Evolutionary conservation across 139 green algal species (phyloP), one percentile per base, ranked within the genome.

Genomic region (Closterium sp.): DNA sequence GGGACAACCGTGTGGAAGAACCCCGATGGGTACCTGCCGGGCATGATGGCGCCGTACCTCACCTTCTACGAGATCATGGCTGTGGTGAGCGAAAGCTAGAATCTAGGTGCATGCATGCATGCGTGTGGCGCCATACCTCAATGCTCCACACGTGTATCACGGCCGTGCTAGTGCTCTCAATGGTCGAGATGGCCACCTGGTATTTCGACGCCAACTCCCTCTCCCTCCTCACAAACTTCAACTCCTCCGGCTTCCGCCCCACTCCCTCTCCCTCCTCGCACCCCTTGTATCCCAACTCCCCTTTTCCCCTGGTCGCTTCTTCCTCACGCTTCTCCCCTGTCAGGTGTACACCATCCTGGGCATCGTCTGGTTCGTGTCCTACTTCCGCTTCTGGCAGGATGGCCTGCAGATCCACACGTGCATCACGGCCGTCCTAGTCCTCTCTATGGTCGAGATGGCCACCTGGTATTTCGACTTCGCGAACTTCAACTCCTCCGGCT

Each of bases 381-480:
- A 94, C 66, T 34, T 38, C 7, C 85, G 84, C 10, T 88, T 92
- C 93, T 97, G 94, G 94, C 35, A 66, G 19, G 93, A 97, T n/a
- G 90, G 97, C 33, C 88, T 96, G 66, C 31, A 66, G 33, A 91
- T 97, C 85, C 91, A 97, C 88, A 94, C 96, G 85, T 97, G 91
- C 90, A 96, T 97, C 90, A 95, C 93, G 5, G 94, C 66, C 3
- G 95, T 97, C 23, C 89, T 97, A 21, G 69, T 87, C 19, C 90
- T 97, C 66, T 90, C 93, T 85, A 96, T 96, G 95, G 88, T 95
- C 33, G 96, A 97, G 87, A 96, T 95, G 93, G 88, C 86, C 33
- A 93, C 94, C 35, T 97, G 96, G 96, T 96, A 96, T 88, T 96
- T 96, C 88, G 95, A 97, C 92, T 97, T 95, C 87, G 93, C 93